These are phyloP conservation scores for Paradendryphiella salina DNA, from an alignment of 2,329 filamentous ascomycete species.

Conservation along the genomic window DNA sequence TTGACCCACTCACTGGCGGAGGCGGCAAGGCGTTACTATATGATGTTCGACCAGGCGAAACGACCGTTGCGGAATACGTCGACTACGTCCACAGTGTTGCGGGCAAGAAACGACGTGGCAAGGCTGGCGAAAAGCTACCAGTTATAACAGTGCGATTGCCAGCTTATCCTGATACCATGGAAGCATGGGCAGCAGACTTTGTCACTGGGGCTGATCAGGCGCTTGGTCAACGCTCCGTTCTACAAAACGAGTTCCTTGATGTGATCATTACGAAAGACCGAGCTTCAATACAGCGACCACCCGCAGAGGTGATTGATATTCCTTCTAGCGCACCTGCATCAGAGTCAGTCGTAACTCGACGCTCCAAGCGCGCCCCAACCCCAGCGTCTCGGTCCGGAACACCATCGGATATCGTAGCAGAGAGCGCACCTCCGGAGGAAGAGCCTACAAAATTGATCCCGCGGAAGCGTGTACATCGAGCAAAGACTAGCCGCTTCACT, in stretches of 20 bases:
- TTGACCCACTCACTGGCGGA: slow-evolving; percentile 74
- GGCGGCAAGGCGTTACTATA: slow-evolving; percentile 79
- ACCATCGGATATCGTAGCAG: slow-evolving; percentile 25
- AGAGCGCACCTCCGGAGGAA: slow-evolving; percentile 16
- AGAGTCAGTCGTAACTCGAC: slow-evolving; percentile 14
- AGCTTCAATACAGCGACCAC: slow-evolving; percentile 67
- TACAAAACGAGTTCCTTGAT: slow-evolving; percentile 90
- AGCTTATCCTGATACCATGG: slow-evolving; percentile 48
- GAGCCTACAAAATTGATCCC: slow-evolving; percentile 32
- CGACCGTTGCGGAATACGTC: slow-evolving; percentile 74
- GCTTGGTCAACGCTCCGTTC: slow-evolving; percentile 79
- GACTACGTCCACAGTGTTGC: slow-evolving; percentile 74
- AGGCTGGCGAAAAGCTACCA: slow-evolving; percentile 67
- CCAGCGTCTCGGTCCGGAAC: slow-evolving; percentile 21
- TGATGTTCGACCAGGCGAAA: slow-evolving; percentile 63
- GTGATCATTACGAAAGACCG: slow-evolving; percentile 83
- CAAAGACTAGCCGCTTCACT: slow-evolving; percentile 63
- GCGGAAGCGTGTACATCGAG: slow-evolving; percentile 41
- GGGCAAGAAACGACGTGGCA: slow-evolving; percentile 71
- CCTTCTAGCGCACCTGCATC: slow-evolving; percentile 26
- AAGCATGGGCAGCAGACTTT: slow-evolving; percentile 71
- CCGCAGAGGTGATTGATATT: slow-evolving; percentile 51
- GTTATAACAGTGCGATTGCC: slow-evolving; percentile 78
- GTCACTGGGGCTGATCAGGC: slow-evolving; percentile 69
- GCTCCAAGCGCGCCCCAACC: slow-evolving; percentile 21